Percentiles rank a stretch among this genome's conserved stretches.
Evolutionary conservation across 345 rosid species (phyloP).

Genomic region (Trapa bicornis): DNA sequence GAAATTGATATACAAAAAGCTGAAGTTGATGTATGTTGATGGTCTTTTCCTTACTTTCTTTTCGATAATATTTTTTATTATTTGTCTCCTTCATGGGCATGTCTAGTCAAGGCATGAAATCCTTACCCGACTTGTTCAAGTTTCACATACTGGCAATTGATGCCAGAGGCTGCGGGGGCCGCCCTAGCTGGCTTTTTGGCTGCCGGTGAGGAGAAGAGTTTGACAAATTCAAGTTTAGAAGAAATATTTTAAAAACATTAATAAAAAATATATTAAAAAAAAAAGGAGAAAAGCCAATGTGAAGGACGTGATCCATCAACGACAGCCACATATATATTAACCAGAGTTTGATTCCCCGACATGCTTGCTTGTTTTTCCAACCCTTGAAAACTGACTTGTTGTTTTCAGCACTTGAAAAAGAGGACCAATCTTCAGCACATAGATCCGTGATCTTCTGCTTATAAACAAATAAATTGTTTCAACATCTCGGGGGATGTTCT

Average conservation of each 20-base stretch:
- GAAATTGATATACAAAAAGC: too few species aligned
- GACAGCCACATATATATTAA: not conserved
- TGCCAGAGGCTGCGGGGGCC: not conserved
- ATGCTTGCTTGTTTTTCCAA: constrained; percentile 10
- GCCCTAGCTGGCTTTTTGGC: not conserved
- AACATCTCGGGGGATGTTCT: not conserved
- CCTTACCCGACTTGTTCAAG: not conserved
- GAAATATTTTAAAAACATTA: not conserved
- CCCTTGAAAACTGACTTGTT: constrained; percentile 4
- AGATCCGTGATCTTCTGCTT: not conserved
- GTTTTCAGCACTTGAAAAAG: not conserved
- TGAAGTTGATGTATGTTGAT: too few species aligned
- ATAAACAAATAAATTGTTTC: too few species aligned
- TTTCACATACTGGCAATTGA: not conserved
- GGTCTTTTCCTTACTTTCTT: too few species aligned
- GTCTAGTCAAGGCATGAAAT: not conserved
- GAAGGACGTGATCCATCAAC: not conserved
- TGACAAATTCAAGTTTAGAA: not conserved
- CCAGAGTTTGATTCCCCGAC: constrained; percentile 8
- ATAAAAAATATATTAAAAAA: too few species aligned
- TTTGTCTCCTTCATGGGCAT: too few species aligned
- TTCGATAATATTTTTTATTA: too few species aligned
- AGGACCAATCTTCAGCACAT: not conserved
- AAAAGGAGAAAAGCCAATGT: too few species aligned
- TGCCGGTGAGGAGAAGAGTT: not conserved